Evolutionary conservation across 2,329 filamentous ascomycete species (phyloP).

Genomic region (Penicillium decumbens): DNA sequence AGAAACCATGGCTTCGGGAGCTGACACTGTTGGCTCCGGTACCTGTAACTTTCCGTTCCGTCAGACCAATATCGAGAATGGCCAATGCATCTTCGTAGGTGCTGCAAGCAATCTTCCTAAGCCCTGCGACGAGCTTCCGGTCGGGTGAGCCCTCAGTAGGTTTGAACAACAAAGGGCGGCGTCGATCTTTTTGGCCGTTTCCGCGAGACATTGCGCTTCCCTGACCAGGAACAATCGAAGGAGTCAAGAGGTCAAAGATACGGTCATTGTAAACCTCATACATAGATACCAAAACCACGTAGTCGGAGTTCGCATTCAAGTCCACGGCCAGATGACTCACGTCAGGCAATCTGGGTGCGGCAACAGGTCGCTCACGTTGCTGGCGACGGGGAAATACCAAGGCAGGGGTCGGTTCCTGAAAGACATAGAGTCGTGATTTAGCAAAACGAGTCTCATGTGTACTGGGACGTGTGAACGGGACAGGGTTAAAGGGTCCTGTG

Average conservation of each 20-base stretch:
- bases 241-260: conserved; percentile 85
- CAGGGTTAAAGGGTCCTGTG: conserved; percentile 15
- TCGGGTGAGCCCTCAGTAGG: conserved; percentile 81
- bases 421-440: conserved; percentile 37
- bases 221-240: conserved; percentile 42
- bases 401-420: conserved; percentile 56
- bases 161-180: conserved; percentile 87
- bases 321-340: conserved; percentile 65
- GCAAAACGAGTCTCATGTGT: conserved; percentile 27
- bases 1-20: conserved; percentile 91
- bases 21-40: conserved; percentile 91
- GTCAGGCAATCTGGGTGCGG: conserved; percentile 68
- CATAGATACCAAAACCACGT: conserved; percentile 89
- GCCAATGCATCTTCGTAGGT: conserved; percentile 78
- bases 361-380: conserved; percentile 64
- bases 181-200: conserved; percentile 61
- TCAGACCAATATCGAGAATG: conserved; percentile 82
- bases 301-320: conserved; percentile 67
- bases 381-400: conserved; percentile 55
- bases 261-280: conserved; percentile 99
- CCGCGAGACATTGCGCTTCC: conserved; percentile 39
- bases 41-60: conserved; percentile 79
- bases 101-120: conserved; percentile 84
- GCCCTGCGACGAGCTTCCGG: conserved; percentile 86
- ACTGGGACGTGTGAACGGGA: conserved; percentile 27